Conservation (phyloP, 805 yeast genomes). For the Torulaspora quercuum region DNA sequence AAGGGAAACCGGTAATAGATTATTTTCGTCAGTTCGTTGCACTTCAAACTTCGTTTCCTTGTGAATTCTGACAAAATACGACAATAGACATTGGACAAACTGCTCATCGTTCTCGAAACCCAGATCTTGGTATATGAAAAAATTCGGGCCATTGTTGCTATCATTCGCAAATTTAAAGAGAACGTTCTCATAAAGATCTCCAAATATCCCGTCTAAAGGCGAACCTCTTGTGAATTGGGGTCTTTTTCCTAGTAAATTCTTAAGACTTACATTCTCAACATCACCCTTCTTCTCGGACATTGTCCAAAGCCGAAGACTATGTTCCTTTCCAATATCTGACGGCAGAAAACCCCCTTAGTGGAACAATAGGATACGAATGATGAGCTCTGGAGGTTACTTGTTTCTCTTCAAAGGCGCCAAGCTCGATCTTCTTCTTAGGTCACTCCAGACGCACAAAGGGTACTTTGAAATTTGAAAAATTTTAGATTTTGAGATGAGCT, state of each 20-base stretch:
- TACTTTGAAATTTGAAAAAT: constrained; percentile 6
- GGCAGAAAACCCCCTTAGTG: too few relatives aligned
- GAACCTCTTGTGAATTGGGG: constrained; percentile 36
- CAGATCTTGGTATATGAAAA: constrained; percentile 18
- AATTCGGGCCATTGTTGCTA: neutral
- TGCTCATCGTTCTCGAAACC: constrained; percentile 18
- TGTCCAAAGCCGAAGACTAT: neutral
- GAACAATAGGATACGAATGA: too few relatives aligned
- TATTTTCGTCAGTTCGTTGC: constrained; percentile 19
- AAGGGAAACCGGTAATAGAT: constrained; percentile 60
- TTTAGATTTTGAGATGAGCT: constrained; percentile 14
- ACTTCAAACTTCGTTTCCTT: constrained; percentile 11
- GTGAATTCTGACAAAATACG: constrained; percentile 18
- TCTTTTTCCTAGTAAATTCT: constrained; percentile 18
- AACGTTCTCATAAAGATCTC: constrained; percentile 18
- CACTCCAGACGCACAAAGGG: constrained; percentile 10
- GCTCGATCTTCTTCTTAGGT: too few relatives aligned
- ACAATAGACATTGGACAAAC: constrained; percentile 22
- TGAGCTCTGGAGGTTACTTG: too few relatives aligned
- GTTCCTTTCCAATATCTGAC: too few relatives aligned
- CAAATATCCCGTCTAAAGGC: constrained; percentile 36
- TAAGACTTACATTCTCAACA: constrained; percentile 5
- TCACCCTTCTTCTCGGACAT: constrained; percentile 9
- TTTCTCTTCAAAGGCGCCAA: too few relatives aligned
- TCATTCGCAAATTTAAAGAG: constrained; percentile 14